phyloP scores from a whole-genome alignment of 2,329 filamentous ascomycete species.

The Penicillium crustosum region DNA sequence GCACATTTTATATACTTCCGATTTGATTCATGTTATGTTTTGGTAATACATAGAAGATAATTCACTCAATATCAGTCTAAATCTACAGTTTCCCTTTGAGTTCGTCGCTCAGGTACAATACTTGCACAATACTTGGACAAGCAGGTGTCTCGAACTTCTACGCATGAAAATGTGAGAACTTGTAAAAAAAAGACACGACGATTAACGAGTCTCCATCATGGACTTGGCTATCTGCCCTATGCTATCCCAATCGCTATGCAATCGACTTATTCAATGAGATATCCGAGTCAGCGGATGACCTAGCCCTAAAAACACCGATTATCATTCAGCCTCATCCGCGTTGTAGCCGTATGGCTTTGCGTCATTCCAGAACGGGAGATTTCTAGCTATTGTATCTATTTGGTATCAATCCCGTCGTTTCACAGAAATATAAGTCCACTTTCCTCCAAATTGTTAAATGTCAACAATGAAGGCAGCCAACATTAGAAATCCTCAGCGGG shows the following conservation, averaged over 20 bases:
- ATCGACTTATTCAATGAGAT: neutral
- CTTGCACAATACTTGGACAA: neutral
- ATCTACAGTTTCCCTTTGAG: neutral
- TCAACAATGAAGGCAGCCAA: neutral
- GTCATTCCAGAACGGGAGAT: too few relatives aligned
- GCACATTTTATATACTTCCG: neutral
- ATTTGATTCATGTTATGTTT: neutral
- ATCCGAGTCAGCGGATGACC: neutral
- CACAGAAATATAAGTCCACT: neutral
- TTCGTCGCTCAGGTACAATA: neutral
- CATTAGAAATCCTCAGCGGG: neutral
- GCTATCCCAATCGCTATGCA: conserved; percentile 22
- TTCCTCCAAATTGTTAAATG: neutral
- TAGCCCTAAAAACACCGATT: neutral
- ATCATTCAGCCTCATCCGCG: neutral
- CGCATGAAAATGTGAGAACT: neutral
- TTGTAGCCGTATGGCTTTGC: neutral
- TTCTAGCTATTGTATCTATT: fast-evolving
- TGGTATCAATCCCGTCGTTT: neutral
- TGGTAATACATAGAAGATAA: neutral
- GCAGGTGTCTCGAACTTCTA: neutral
- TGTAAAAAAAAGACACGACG: neutral
- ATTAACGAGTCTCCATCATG: conserved; percentile 14
- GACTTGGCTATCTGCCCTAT: conserved; percentile 31
- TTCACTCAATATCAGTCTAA: neutral